Base-by-base conservation (phyloP, 768 basidiomycete genomes). In the Trametes coccinea region DNA sequence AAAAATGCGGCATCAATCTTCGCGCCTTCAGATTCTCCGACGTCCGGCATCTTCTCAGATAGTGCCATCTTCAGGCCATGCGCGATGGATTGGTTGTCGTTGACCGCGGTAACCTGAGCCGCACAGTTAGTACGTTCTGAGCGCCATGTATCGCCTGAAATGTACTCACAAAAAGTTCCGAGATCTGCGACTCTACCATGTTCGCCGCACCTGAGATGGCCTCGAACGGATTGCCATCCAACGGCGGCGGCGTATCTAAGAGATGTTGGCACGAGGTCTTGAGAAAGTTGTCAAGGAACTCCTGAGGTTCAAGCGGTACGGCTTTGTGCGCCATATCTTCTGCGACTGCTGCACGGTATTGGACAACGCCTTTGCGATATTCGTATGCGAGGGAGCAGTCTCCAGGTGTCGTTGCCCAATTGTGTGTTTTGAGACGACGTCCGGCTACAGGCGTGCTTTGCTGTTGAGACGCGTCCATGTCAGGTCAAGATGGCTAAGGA, bases 241-340 rank as follows among this genome's bases (percentile, higher is more conserved):
- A 14, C 22, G 10, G 7, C 4, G 48, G 54, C 13, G 39, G 54
- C 2, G n/a, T 9, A 14, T 33, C 40, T 2, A 33, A 31, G 22
- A 6, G 5, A 31, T 3, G 22, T 22, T 22, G n/a, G 9, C 53
- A 22, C 2, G 53, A 37, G 1, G 37, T 7, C 13, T 50, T 43
- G 22, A 56, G 43, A 17, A 48, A 49, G 7, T 44, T 6, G 39
- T 44, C 31, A 29, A 41, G 11, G 47, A 60, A 55, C 40, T 60
- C 45, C 13, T 22, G 2, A 2, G 22, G 22, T 10, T 49, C 59
- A 11, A 49, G 31, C 8, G 30, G 3, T 11, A 56, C 22, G 14
- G 52, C 45, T 44, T 60, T 60, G 53, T 49, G 37, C 4, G 53
- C 52, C 60, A 61, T 61, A 29, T 60, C 59, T 53, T 46, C 44